phyloP scores from a whole-genome alignment of 2,329 filamentous ascomycete species.

The Plectosphaerella sp. region DNA sequence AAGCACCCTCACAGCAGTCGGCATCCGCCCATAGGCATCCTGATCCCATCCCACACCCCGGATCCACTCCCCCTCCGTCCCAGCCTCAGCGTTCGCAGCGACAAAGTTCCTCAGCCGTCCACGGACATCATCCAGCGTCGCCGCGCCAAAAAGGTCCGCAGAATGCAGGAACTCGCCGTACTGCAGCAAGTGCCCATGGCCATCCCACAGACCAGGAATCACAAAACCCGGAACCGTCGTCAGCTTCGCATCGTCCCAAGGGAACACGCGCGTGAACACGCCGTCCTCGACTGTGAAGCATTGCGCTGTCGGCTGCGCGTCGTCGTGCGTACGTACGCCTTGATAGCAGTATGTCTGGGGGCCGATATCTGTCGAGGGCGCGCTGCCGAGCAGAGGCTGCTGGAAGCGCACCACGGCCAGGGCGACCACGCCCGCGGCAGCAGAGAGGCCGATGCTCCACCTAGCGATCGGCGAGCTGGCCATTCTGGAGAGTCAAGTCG shows the following conservation, averaged over 20 bases:
- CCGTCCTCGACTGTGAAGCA: slow-evolving; percentile 55
- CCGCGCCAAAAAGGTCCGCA: slow-evolving; percentile 57
- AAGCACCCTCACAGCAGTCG: slow-evolving; percentile 45
- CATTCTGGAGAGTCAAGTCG: neutral
- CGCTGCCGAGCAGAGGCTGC: slow-evolving; percentile 7
- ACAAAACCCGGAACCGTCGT: slow-evolving; percentile 41
- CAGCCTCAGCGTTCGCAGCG: slow-evolving; percentile 41
- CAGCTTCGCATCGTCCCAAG: slow-evolving; percentile 21
- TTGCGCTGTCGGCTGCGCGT: slow-evolving; percentile 30
- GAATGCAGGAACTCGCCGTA: slow-evolving; percentile 66
- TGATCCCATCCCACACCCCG: slow-evolving; percentile 70
- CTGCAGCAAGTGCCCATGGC: slow-evolving; percentile 62
- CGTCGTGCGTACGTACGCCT: slow-evolving; percentile 29
- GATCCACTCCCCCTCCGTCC: slow-evolving; percentile 55
- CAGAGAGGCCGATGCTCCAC: slow-evolving; percentile 25
- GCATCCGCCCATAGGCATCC: slow-evolving; percentile 59
- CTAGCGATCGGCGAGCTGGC: slow-evolving; percentile 13
- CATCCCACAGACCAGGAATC: slow-evolving; percentile 67
- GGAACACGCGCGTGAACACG: slow-evolving; percentile 43
- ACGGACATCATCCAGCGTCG: slow-evolving; percentile 51
- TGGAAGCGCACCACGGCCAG: slow-evolving; percentile 21
- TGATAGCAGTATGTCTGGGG: slow-evolving; percentile 33
- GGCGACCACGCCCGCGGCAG: slow-evolving; percentile 19
- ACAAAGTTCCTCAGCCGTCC: slow-evolving; percentile 48
- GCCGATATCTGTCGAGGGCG: neutral